Base-by-base conservation (phyloP, 2,329 filamentous ascomycete genomes). In the Trichoderma polysporum region DNA sequence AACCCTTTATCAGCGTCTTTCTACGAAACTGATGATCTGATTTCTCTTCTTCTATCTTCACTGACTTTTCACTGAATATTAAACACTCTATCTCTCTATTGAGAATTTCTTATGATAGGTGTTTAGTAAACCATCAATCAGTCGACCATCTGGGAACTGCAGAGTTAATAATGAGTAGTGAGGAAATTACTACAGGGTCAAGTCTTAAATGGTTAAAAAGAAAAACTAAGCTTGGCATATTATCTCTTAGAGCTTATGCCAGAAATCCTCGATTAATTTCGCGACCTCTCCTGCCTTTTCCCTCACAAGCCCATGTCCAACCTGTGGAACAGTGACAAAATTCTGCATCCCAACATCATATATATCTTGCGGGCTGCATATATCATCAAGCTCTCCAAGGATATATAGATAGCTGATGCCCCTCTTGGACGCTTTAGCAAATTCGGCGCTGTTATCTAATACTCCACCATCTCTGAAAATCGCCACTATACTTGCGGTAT, bases 401-500 rank as follows among this genome's bases (percentile, higher is more conserved):
- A 63, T 54, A 29, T 35, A 53, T 17, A 63, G 15, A 7, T 19
- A 19, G 27, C 22, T 29, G 1, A 53, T 27, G n/a, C 47, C 60
- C 27, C 37, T 54, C 9, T n/a, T 39, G n/a, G 49, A 35, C 7
- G 49, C 60, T 25, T 33, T 54, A 10, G 47, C 33, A n/a, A 63
- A 63, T n/a, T 54, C 49, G 8, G 39, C 3, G n/a, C 53, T 25
- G 19, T 29, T 54, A 50, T 63, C 60, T 12, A 63, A 25, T 17
- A 54, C 60, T 1, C 60, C 60, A 13, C 33, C 60, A 8, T 63
- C 60, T 54, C 60, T 63, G 37, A 63, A 63, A 22, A 54, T 31
- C 17, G 60, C 60, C 2, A 63, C 49, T 7, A 63, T 49, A 25
- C 49, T 53, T 12, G 60, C 60, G 27, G 13, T 17, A 35, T 63